A percentile compares a stretch with the other conserved stretches of the same genome.
phyloP scores from a whole-genome alignment of 2,329 filamentous ascomycete genomes.

The Botrytis fabae region DNA sequence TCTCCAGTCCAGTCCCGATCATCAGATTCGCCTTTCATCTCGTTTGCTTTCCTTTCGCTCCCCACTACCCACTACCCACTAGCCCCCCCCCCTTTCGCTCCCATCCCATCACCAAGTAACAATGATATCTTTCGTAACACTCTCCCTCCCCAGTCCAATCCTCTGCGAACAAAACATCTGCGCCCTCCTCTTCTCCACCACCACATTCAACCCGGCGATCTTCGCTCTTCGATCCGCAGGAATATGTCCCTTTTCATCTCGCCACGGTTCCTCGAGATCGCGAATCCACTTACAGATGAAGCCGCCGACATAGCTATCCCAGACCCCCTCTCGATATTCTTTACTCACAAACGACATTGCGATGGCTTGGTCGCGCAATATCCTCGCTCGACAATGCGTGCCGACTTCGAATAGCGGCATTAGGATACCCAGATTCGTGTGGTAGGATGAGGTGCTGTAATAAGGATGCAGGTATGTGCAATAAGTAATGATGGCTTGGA shows the following conservation, averaged over 20 bases:
- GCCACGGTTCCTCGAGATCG: slow-evolving; percentile 26
- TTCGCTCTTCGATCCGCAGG: neutral
- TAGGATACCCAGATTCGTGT: slow-evolving; percentile 28
- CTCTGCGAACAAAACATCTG: slow-evolving; percentile 15
- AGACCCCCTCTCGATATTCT: slow-evolving; percentile 28
- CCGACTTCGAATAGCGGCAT: slow-evolving; percentile 25
- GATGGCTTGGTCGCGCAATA: slow-evolving; percentile 23
- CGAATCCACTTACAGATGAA: slow-evolving; percentile 20
- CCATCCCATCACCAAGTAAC: slow-evolving; percentile 7
- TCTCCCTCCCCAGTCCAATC: neutral
- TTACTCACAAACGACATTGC: slow-evolving; percentile 17
- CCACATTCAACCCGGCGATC: neutral
- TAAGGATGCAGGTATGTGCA: slow-evolving; percentile 14
- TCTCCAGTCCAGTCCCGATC: too few relatives aligned
- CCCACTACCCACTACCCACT: too few relatives aligned
- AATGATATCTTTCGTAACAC: neutral
- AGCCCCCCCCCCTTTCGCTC: too few relatives aligned
- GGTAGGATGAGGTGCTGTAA: slow-evolving; percentile 19
- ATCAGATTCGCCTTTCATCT: neutral
- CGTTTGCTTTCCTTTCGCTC: neutral
- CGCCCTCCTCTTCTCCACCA: neutral
- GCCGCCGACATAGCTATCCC: slow-evolving; percentile 21
- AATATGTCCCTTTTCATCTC: slow-evolving; percentile 14
- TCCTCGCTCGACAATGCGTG: slow-evolving; percentile 21
- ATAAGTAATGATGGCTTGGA: slow-evolving; percentile 20